phyloP scores from a whole-genome alignment of 1,284 basidiomycete genomes.

The Leccinum cinnamomeum region DNA sequence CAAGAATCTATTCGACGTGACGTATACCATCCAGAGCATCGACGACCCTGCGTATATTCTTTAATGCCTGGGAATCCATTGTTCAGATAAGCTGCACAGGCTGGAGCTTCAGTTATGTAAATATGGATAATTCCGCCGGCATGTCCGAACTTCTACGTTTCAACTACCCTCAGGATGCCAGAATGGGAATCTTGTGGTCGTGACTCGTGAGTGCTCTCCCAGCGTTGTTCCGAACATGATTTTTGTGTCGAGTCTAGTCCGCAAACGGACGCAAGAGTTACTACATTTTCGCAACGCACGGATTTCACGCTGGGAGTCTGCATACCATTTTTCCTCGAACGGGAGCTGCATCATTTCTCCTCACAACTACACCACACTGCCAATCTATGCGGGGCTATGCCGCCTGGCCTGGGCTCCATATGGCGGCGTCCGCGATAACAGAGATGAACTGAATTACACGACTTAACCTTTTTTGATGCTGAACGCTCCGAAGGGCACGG shows the following conservation, averaged over 20 bases:
- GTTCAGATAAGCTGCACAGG: not conserved
- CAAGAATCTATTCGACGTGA: conserved; percentile 23
- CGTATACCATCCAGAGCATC: conserved; percentile 29
- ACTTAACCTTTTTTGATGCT: too few species aligned
- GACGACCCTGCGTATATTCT: conserved; percentile 23
- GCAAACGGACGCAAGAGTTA: not conserved
- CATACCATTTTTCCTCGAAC: not conserved
- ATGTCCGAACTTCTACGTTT: not conserved
- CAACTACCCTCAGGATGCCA: not conserved
- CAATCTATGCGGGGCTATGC: not conserved
- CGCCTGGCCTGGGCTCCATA: not conserved
- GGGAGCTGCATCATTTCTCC: not conserved
- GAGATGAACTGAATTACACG: not conserved
- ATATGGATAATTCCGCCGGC: not conserved
- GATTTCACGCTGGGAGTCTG: not conserved
- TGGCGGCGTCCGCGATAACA: not conserved
- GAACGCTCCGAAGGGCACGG: not conserved
- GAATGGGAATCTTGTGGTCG: not conserved
- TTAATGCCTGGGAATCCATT: not conserved
- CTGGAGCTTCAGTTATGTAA: not conserved
- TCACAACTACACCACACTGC: not conserved
- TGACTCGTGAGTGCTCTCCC: not conserved
- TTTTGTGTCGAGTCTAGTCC: not conserved
- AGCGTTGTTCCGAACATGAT: not conserved
- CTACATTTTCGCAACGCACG: not conserved